Conservation (phyloP, 2,329 filamentous ascomycete species). For the Tolypocladium sp. region DNA sequence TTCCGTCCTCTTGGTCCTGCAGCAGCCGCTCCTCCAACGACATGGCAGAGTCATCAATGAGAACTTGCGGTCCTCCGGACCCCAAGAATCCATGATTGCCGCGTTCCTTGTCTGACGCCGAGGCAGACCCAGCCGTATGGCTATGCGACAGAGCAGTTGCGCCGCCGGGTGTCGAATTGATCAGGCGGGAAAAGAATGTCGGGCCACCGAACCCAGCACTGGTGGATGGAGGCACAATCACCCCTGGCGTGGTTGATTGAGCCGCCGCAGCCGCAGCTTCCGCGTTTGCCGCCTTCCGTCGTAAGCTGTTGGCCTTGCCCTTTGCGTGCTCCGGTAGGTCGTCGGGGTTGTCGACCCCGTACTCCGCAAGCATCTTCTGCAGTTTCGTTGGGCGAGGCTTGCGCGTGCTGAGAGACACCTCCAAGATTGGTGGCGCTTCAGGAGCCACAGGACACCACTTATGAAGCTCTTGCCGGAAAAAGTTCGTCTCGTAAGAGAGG, state of each 20-base stretch:
- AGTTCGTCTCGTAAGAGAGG: constrained; percentile 89
- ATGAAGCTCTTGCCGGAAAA: constrained; percentile 90
- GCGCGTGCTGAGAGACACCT: constrained; percentile 81
- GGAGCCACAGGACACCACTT: constrained; percentile 90
- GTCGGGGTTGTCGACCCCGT: constrained; percentile 83
- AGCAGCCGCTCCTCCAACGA: constrained; percentile 43
- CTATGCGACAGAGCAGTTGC: constrained; percentile 15
- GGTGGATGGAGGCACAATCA: constrained; percentile 11
- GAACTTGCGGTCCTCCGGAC: constrained; percentile 30
- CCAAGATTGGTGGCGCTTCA: constrained; percentile 73
- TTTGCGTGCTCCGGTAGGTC: constrained; percentile 78
- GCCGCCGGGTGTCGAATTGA: constrained; percentile 7
- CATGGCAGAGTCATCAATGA: constrained; percentile 28
- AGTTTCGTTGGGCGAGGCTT: constrained; percentile 96
- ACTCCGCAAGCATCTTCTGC: constrained; percentile 84
- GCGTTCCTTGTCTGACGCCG: constrained; percentile 15
- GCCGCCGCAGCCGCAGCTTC: constrained; percentile 37
- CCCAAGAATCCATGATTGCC: constrained; percentile 34
- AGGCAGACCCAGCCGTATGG: constrained; percentile 15
- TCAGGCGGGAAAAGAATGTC: constrained; percentile 13
- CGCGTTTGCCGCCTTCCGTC: constrained; percentile 59
- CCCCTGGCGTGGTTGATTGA: constrained; percentile 3
- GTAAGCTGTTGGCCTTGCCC: constrained; percentile 64
- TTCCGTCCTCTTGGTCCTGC: constrained; percentile 33
- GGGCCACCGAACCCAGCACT: constrained; percentile 14